Evolutionary conservation across 495 filamentous ascomycete species (phyloP), one percentile per base, ranked within the genome.

Genomic region (Podospora appendiculata): DNA sequence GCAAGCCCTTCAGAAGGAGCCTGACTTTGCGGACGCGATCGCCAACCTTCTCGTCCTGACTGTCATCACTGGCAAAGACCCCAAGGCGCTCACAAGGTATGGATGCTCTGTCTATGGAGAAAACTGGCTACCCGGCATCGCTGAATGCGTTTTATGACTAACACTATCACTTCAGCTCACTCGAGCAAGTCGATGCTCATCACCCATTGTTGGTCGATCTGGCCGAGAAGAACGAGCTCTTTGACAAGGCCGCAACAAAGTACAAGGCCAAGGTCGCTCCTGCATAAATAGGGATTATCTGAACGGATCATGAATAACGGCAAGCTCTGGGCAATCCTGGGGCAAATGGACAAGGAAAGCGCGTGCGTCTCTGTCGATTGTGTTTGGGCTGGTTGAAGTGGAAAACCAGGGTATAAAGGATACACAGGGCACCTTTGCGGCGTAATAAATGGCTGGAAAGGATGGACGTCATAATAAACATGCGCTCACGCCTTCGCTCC

Each of bases 1-100:
- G 48, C 79, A 90, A 64, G 91, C 91, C 6, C 47, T 91, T 45
- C 79, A 84, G 60, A 85, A 87, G 68, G 82, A 91, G 47, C 79
- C 85, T 7, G 72, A 79, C 5, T 78, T 88, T 52, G 75, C 81
- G 11, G 85, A 90, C 32, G 79, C 85, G 42, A 81, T 95, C 58
- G 88, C 88, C 51, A 95, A 96, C 61, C 66, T 79, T 43, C 73
- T 94, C 50, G 91, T 96, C 14, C 68, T 95, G 63, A 85, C 82
- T 41, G 77, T 87, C 17, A 71, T 95, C 54, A 74, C 77, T 16
- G 90, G 92, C 14, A 87, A 88, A 65, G 81, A 86, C 45, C 58
- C 71, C 25, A 68, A 68, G 38, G 85, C 88, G 52, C 58, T 81
- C 52, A 77, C 76, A 35, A 72, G 66, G 85, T 88, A 79, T 54